phyloP scores from a whole-genome alignment of 306 rosid genomes.

The Carpinus fangiana region DNA sequence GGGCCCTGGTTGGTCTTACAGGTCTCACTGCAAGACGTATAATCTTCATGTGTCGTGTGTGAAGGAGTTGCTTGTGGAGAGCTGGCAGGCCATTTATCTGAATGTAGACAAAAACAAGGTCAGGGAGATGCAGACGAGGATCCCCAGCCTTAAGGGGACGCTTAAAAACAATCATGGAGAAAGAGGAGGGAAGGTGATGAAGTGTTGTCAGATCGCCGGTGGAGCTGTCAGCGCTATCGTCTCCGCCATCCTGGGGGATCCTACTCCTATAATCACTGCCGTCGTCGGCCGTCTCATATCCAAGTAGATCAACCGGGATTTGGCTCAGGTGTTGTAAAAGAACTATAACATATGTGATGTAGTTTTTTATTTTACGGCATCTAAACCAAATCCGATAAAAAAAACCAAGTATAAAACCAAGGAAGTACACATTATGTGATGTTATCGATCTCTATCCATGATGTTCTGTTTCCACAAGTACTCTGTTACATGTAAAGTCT shows the following conservation, averaged over 20 bases:
- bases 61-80: slow-evolving; percentile 56
- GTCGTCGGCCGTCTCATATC: slow-evolving; percentile 47
- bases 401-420: background rate
- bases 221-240: slow-evolving; percentile 42
- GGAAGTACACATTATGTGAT: background rate
- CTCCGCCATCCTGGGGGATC: slow-evolving; percentile 57
- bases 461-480: background rate
- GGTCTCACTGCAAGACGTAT: slow-evolving; percentile 45
- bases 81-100: slow-evolving; percentile 53
- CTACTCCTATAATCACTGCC: slow-evolving; percentile 48
- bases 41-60: slow-evolving; percentile 56
- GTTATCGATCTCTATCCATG: background rate
- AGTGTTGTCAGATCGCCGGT: slow-evolving; percentile 53
- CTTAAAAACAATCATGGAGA: slow-evolving; percentile 32
- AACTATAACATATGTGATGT: too few species aligned
- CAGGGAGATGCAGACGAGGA: slow-evolving; percentile 47
- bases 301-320: slow-evolving; percentile 8
- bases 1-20: slow-evolving; percentile 53
- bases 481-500: too few species aligned
- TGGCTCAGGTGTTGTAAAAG: too few species aligned
- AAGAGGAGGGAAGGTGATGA: slow-evolving; percentile 32
- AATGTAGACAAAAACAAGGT: slow-evolving; percentile 49
- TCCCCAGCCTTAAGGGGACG: slow-evolving; percentile 51
- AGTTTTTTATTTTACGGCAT: too few species aligned
- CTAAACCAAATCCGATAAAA: too few species aligned